Evolutionary conservation across 164 flowering plant species (phyloP).

Genomic region (Annona cherimola): DNA sequence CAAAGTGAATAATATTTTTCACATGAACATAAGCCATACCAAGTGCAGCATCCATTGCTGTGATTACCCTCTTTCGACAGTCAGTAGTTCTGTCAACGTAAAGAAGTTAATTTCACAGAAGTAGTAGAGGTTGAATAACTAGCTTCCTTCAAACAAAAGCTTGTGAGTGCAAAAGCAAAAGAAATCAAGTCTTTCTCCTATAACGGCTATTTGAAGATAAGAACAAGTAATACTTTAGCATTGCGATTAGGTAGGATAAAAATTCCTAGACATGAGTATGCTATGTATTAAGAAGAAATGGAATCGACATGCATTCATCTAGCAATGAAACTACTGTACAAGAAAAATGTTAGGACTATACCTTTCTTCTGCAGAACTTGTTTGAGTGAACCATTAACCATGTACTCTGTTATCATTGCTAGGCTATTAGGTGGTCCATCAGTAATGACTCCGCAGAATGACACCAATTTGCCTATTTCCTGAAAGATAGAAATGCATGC

Average conservation of each 20-base stretch:
- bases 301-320: too few species aligned
- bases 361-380: constrained; percentile 40
- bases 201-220: background rate
- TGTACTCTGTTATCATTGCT: constrained; percentile 48
- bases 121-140: background rate
- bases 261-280: background rate
- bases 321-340: too few species aligned
- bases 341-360: background rate
- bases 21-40: constrained; percentile 53
- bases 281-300: too few species aligned
- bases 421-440: constrained; percentile 35
- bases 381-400: constrained; percentile 52
- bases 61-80: constrained; percentile 44
- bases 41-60: constrained; percentile 53
- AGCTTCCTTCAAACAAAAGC: background rate
- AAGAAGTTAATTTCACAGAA: background rate
- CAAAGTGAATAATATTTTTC: constrained; percentile 49
- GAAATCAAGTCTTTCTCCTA: background rate
- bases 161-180: background rate
- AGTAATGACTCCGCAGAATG: constrained; percentile 45
- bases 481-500: too few species aligned
- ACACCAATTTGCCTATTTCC: constrained; percentile 14
- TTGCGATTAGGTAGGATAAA: background rate
- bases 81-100: constrained; percentile 35
- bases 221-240: background rate